These are phyloP conservation scores for Kwoniella bestiolae DNA, from an alignment of 768 basidiomycete genomes.

Conservation along the genomic window DNA sequence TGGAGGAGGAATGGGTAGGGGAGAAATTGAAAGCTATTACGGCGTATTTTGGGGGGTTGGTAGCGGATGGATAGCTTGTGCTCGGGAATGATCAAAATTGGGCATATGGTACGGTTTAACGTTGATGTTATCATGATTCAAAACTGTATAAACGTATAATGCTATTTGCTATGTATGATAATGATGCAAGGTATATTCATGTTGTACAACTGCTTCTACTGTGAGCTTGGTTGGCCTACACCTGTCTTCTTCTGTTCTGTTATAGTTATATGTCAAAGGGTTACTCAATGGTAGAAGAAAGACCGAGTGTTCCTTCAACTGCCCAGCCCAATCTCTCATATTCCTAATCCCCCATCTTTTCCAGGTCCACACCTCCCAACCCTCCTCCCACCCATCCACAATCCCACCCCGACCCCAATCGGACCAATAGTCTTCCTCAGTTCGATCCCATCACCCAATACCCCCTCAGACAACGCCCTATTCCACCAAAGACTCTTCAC, in stretches of 20 bases:
- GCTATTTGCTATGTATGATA: not conserved
- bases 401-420: conserved; percentile 16
- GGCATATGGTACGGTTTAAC: too few relatives aligned
- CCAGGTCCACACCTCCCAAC: conserved; percentile 30
- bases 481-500: conserved; percentile 71
- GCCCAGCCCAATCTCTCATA: not conserved
- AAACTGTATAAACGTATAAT: too few relatives aligned
- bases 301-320: too few relatives aligned
- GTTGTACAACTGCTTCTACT: not conserved
- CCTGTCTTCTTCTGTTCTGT: too few relatives aligned
- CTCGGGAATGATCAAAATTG: too few relatives aligned
- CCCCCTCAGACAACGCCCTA: conserved; percentile 65
- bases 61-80: conserved; percentile 26
- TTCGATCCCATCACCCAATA: conserved; percentile 68
- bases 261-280: too few relatives aligned
- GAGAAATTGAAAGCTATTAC: conserved; percentile 90
- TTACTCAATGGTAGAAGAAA: too few relatives aligned
- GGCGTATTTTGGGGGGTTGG: conserved; percentile 89
- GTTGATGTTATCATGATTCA: too few relatives aligned
- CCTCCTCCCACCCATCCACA: conserved; percentile 29
- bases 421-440: conserved; percentile 62
- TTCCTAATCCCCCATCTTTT: not conserved
- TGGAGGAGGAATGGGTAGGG: conserved; percentile 98
- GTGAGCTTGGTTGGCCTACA: too few relatives aligned
- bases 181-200: conserved; percentile 3